Conservation (phyloP, 345 rosid genomes). For the Pistacia atlantica region DNA sequence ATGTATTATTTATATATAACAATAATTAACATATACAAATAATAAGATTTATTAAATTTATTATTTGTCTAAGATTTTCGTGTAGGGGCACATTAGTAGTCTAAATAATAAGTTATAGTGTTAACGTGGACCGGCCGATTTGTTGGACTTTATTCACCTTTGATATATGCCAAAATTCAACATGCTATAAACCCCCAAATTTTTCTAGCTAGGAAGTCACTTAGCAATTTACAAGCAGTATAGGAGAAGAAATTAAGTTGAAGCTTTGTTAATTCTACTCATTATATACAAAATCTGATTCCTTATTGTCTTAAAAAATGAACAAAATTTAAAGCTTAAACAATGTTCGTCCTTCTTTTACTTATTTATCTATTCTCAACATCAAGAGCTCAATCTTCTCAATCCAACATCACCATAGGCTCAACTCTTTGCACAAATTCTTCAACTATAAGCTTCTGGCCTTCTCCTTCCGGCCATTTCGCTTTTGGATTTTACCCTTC, state of each 20-base stretch:
- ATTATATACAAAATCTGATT: background rate
- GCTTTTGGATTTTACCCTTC: slow-evolving; percentile 4
- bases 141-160: background rate
- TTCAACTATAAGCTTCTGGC: slow-evolving; percentile 7
- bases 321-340: background rate
- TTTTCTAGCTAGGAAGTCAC: background rate
- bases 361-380: background rate
- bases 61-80: too few relatives aligned
- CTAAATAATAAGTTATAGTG: background rate
- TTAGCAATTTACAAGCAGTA: background rate
- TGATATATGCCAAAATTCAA: background rate
- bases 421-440: slow-evolving; percentile 13
- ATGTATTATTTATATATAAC: too few relatives aligned
- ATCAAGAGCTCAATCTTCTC: slow-evolving; percentile 2
- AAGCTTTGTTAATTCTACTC: background rate
- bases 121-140: background rate
- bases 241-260: background rate
- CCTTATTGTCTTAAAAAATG: background rate
- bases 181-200: background rate
- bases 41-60: too few relatives aligned
- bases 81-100: background rate
- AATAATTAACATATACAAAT: too few relatives aligned
- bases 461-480: slow-evolving; percentile 3
- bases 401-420: slow-evolving; percentile 12
- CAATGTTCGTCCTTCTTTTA: background rate